Evolutionary conservation across 2,329 filamentous ascomycete species (phyloP).

Genomic region (Ophiocordyceps robertsii): DNA sequence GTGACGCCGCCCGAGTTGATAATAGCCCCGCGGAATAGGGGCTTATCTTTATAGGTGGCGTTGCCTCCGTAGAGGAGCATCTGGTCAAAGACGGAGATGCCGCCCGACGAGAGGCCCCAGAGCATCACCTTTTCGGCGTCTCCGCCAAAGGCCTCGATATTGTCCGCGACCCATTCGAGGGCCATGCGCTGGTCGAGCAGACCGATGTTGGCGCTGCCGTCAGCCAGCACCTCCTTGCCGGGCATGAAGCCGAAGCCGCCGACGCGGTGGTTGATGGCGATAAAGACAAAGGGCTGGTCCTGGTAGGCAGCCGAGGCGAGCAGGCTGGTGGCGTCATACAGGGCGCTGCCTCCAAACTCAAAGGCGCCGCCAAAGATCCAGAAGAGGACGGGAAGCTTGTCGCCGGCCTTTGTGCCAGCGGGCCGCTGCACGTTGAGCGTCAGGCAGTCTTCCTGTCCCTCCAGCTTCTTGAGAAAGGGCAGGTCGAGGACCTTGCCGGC

Average conservation of each 20-base stretch:
- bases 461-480: constrained; percentile 42
- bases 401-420: constrained; percentile 34
- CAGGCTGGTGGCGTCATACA: constrained; percentile 38
- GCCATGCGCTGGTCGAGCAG: constrained; percentile 60
- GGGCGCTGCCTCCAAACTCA: constrained; percentile 34
- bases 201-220: constrained; percentile 58
- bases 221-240: constrained; percentile 51
- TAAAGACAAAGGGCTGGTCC: constrained; percentile 50
- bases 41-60: constrained; percentile 59
- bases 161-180: constrained; percentile 64
- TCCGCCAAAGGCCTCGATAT: constrained; percentile 66
- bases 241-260: constrained; percentile 63
- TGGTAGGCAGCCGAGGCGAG: constrained; percentile 28
- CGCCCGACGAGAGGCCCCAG: constrained; percentile 60
- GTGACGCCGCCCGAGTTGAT: constrained; percentile 60
- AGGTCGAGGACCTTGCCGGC: constrained; percentile 37
- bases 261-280: constrained; percentile 66
- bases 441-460: constrained; percentile 51
- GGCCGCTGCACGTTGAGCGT: constrained; percentile 48
- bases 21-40: constrained; percentile 63
- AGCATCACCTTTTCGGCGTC: constrained; percentile 66
- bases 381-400: constrained; percentile 52
- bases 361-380: constrained; percentile 62
- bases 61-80: constrained; percentile 63
- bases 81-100: constrained; percentile 64